phyloP scores from a whole-genome alignment of 176 grass and related monocot genomes.

The Poa annua region DNA sequence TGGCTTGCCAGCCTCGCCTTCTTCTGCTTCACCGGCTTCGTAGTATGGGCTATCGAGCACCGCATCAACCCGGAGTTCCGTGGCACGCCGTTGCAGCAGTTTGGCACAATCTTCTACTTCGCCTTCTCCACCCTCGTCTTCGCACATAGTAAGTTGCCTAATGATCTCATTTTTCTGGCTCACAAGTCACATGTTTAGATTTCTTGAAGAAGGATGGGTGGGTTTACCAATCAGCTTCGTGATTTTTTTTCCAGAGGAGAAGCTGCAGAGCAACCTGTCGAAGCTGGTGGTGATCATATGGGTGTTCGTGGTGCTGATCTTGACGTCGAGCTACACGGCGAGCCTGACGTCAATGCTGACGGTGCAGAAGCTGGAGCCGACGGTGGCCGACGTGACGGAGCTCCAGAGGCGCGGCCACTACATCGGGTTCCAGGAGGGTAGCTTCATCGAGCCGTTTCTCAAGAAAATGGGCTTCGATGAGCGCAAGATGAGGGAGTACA shows the following conservation, averaged over 20 bases:
- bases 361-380: constrained; percentile 74
- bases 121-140: constrained; percentile 88
- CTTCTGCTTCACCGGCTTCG: constrained; percentile 14
- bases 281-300: constrained; percentile 64
- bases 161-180: too few species aligned
- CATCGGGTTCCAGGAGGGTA: constrained; percentile 67
- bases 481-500: background rate
- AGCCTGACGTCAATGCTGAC: constrained; percentile 90
- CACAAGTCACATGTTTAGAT: too few species aligned
- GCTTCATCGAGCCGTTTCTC: constrained; percentile 39
- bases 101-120: constrained; percentile 22
- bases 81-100: background rate
- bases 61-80: background rate
- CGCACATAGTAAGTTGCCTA: constrained; percentile 52
- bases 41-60: background rate
- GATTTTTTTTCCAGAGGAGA: constrained; percentile 61
- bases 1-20: background rate
- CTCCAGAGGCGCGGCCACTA: constrained; percentile 41
- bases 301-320: constrained; percentile 83
- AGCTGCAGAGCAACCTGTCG: constrained; percentile 79
- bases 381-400: constrained; percentile 57
- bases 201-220: background rate
- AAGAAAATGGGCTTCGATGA: background rate
- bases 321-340: constrained; percentile 91
- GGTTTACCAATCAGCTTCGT: background rate